Percentiles rank a stretch among this genome's conserved stretches.
phyloP scores from a whole-genome alignment of 2,329 filamentous ascomycete species.

The Sclerotinia subarctica region DNA sequence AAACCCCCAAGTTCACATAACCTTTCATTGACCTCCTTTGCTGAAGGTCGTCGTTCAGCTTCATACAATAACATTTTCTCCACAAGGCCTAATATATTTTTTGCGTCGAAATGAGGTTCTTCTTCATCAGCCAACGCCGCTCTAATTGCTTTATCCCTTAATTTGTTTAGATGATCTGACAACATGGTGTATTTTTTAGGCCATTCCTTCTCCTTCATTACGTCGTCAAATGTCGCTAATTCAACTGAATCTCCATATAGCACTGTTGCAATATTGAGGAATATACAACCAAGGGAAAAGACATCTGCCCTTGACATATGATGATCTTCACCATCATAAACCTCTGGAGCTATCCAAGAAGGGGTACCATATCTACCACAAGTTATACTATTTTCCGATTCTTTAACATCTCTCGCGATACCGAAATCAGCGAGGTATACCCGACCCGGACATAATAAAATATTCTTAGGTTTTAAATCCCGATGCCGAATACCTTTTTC shows the following conservation, averaged over 20 bases:
- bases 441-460: constrained; percentile 45
- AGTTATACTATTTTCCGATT: constrained; percentile 46
- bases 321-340: constrained; percentile 40
- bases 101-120: constrained; percentile 31
- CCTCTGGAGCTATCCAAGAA: constrained; percentile 48
- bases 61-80: constrained; percentile 52
- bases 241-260: constrained; percentile 42
- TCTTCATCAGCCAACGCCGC: constrained; percentile 26
- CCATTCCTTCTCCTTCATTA: constrained; percentile 37
- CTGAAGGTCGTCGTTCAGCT: constrained; percentile 49
- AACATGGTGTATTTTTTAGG: constrained; percentile 39
- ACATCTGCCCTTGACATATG: constrained; percentile 50
- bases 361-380: constrained; percentile 42
- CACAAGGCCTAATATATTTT: constrained; percentile 45
- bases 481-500: constrained; percentile 45
- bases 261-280: constrained; percentile 46
- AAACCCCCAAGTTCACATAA: constrained; percentile 47
- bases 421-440: constrained; percentile 51
- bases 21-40: constrained; percentile 49
- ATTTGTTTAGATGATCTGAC: constrained; percentile 23
- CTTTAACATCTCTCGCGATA: constrained; percentile 47
- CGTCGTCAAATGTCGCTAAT: constrained; percentile 42
- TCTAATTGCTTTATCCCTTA: constrained; percentile 22
- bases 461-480: constrained; percentile 49
- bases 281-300: constrained; percentile 48